Evolutionary conservation across 805 yeast species (phyloP), one percentile per base, ranked within the genome.

Genomic region (Torulaspora gathmanii): DNA sequence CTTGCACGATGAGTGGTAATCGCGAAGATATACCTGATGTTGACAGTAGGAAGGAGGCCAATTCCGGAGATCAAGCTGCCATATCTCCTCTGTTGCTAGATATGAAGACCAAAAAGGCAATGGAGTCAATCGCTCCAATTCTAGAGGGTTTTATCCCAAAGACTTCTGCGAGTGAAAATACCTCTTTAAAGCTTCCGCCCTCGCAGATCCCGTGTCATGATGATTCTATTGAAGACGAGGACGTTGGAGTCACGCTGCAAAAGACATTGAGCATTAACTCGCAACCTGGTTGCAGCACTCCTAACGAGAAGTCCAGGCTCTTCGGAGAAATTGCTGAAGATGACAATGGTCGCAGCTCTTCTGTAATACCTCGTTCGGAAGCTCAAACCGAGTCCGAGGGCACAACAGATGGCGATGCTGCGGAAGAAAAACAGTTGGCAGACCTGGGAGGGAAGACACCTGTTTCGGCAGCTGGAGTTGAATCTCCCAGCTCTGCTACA

Each of bases 81-180:
- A 53, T 57, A 46, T 65, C 70, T 2, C 70, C 71, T 2, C 46
- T 65, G 29, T 59, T 53, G 13, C 49, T 67, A 20, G 56, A 54
- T 39, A 53, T 53, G 17, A 63, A 65, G 20, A 67, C 67, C 26
- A 72, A 72, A 55, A 78, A 72, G 51, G 91, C 91, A 10, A 81
- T 84, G 71, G 90, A 86, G 9, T 76, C 87, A 0, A 79, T 85
- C 35, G 91, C 91, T 0, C 93, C 95, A 2, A 83, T 85, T 59
- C 64, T 86, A 33, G 89, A 82, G 58, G 72, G 78, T 1, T 86
- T 83, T 62, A 75, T 79, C 4, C 93, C 93, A 4, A 85, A 83
- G 57, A 76, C 89, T 0, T 75, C 83, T 0, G 72, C 78, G 3
- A 69, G 73, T 40, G 78, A 73, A 52, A 71, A 71, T 53, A 70